Conservation (phyloP, 257 asterid species). For the Gentiana macrophylla region DNA sequence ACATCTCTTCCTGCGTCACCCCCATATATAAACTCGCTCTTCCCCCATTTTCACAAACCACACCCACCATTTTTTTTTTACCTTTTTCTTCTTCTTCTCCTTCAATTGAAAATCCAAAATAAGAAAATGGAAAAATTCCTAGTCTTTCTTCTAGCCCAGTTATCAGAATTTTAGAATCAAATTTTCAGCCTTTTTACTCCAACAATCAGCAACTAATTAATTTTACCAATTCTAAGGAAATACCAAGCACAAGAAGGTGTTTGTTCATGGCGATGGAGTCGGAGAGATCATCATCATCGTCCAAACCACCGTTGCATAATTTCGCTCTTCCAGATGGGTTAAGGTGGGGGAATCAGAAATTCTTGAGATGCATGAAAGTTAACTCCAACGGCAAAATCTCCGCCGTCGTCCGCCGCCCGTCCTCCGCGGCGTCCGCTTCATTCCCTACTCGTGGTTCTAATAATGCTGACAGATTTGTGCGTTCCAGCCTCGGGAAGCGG, state of each 20-base stretch:
- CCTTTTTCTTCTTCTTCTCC: too few species aligned
- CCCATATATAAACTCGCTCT: constrained; percentile 17
- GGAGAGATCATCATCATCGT: constrained; percentile 31
- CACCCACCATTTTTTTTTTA: constrained; percentile 3
- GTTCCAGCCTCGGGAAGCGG: constrained; percentile 10
- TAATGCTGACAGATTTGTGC: constrained; percentile 1
- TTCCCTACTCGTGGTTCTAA: constrained; percentile 2
- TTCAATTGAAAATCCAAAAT: background rate
- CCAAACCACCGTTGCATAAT: constrained; percentile 53
- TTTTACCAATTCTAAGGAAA: constrained; percentile 1
- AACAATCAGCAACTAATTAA: background rate
- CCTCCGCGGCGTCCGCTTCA: constrained; percentile 10
- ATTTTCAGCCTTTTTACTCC: background rate
- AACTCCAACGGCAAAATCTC: constrained; percentile 30
- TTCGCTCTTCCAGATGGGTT: constrained; percentile 44
- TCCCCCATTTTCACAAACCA: constrained; percentile 21
- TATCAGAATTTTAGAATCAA: background rate
- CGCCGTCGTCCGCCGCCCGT: constrained; percentile 17
- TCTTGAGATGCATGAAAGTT: constrained; percentile 55
- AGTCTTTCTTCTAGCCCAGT: constrained; percentile 1
- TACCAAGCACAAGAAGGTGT: background rate
- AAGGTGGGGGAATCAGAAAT: constrained; percentile 64
- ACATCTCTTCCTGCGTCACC: background rate
- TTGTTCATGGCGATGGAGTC: constrained; percentile 36
- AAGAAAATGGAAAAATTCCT: background rate